These are phyloP conservation scores for Ophiostoma sp. DNA, from an alignment of 2,329 filamentous ascomycete genomes.

Conservation along the genomic window DNA sequence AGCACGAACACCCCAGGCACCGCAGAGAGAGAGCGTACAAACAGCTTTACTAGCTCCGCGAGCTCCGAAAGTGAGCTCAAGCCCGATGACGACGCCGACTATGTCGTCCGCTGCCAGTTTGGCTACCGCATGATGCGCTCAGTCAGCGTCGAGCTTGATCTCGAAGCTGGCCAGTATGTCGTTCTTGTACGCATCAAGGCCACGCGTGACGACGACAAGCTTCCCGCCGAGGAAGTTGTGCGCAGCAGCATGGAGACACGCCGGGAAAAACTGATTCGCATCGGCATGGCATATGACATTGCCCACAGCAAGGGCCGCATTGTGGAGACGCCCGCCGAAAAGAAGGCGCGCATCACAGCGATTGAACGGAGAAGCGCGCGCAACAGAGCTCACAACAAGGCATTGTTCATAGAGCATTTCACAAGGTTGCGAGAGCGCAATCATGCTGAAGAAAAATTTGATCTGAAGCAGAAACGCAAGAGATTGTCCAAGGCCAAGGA, in stretches of 20 bases:
- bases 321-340: slow-evolving; percentile 45
- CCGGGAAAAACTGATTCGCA: slow-evolving; percentile 55
- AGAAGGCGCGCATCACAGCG: slow-evolving; percentile 42
- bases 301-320: slow-evolving; percentile 56
- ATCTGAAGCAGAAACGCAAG: not conserved
- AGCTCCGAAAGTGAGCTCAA: not conserved
- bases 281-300: slow-evolving; percentile 55
- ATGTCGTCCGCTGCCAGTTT: slow-evolving; percentile 53
- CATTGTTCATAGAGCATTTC: slow-evolving; percentile 44
- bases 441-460: slow-evolving; percentile 24
- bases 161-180: slow-evolving; percentile 52
- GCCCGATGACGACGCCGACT: slow-evolving; percentile 38
- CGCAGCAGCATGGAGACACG: slow-evolving; percentile 46
- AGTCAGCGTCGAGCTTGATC: slow-evolving; percentile 54
- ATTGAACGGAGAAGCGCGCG: slow-evolving; percentile 42
- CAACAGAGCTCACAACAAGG: slow-evolving; percentile 40
- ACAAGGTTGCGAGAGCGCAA: slow-evolving; percentile 34
- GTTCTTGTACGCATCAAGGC: slow-evolving; percentile 54
- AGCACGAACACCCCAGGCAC: not conserved
- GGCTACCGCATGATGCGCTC: slow-evolving; percentile 54
- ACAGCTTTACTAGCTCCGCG: not conserved
- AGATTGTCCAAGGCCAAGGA: not conserved
- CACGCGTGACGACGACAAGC: slow-evolving; percentile 39
- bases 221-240: slow-evolving; percentile 53
- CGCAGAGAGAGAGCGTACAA: not conserved